Base-by-base conservation (phyloP, 306 rosid genomes). In the Argentina anserina region DNA sequence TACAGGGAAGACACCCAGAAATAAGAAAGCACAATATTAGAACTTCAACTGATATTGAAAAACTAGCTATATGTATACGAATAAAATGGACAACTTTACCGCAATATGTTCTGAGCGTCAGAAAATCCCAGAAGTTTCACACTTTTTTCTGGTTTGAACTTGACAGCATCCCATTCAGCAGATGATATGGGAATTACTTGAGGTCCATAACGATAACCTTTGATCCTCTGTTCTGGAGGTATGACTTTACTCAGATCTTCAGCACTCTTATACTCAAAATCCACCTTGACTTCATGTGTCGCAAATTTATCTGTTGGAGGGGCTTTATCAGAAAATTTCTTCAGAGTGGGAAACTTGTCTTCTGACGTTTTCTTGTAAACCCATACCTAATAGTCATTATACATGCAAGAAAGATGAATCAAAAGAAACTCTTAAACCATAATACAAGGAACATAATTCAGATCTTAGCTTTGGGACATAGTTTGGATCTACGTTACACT, bases 341-440 rank as follows among this genome's bases (percentile, higher is more conserved):
- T 91, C 65, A 89, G 79, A 69, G 91, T 84, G 26, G 98, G 96
- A 82, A 93, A 84, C 83, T 78, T 93, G 84, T 93, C 97, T 88
- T 93, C 94, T 21, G 89, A 75, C 59, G 97, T 91, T 86, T 93
- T 93, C 91, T 93, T 93, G 87, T 93, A 93, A 47, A 91, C 96
- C 93, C 88, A 77, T 59, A 91, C 89, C 98, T 91, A 78, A 64
- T 76, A 73, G 81, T 40, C 75, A 82, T 76, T 68, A 53, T 68
- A 41, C 69, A 36, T 77, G 58, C 65, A 46, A 73, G 56, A 26
- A 77, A 70, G 34, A 78, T 37, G 31, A 25, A 29, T 17, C 11
- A 46, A 31, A 67, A 45, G 64, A 29, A 67, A 45, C 33, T 45
- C 20, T 28, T 29, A 29, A 1, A 39, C 14, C 47, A 25, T 66